phyloP scores from a whole-genome alignment of 371 early-diverging fungal species.

The Saksenaea vasiformis region DNA sequence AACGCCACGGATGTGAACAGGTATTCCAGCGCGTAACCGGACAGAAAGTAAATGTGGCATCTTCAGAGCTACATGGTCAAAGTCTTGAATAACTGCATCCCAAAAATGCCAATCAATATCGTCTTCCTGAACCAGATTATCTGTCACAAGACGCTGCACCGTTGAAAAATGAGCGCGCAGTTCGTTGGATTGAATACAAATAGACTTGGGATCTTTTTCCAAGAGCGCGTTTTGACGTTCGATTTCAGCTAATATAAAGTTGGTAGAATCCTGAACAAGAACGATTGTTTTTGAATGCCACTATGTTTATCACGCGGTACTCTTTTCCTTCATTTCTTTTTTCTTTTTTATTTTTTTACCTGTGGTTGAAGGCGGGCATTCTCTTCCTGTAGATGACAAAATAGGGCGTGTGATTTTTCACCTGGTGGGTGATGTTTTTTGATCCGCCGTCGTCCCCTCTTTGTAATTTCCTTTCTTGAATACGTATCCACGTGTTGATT shows the following conservation, averaged over 20 bases:
- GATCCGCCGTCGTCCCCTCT: not conserved
- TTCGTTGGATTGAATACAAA: constrained; percentile 55
- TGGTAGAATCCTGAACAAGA: constrained; percentile 46
- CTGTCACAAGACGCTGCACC: constrained; percentile 46
- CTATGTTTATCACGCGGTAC: not conserved
- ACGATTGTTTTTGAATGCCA: not conserved
- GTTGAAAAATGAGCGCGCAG: constrained; percentile 54
- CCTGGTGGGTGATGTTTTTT: not conserved
- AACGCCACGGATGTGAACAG: constrained; percentile 76
- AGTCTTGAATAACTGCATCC: constrained; percentile 84
- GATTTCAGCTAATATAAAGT: constrained; percentile 58
- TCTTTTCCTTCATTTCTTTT: not conserved
- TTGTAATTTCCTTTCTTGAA: not conserved
- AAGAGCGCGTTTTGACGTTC: constrained; percentile 58
- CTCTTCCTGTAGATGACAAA: constrained; percentile 34
- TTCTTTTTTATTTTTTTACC: constrained; percentile 15
- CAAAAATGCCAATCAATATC: constrained; percentile 75
- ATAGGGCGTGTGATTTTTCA: constrained; percentile 8
- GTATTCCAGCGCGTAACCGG: constrained; percentile 80
- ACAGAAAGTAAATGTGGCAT: constrained; percentile 55
- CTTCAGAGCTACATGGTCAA: constrained; percentile 52
- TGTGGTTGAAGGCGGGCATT: constrained; percentile 44
- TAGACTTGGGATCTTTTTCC: constrained; percentile 59
- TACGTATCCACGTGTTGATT: not conserved
- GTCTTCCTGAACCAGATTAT: constrained; percentile 11